Evolutionary conservation across 1,284 basidiomycete species (phyloP).

Genomic region (Anthracocystis panici-leucophaei): DNA sequence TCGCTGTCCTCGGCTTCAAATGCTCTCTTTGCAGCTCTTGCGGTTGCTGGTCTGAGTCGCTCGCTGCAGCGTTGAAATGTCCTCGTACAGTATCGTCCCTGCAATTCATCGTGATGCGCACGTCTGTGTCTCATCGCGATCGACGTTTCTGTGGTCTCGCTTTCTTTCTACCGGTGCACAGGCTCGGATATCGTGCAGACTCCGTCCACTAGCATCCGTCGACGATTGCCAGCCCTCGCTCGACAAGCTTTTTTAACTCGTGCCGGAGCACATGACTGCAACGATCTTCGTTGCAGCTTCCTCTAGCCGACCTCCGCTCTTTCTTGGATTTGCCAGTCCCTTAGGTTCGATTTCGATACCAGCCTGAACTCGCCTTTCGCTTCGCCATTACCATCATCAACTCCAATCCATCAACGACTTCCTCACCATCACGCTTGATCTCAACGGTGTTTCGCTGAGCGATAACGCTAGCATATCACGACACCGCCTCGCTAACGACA

Average conservation of each 20-base stretch:
- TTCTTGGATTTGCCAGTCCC: neutral
- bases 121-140: constrained; percentile 11
- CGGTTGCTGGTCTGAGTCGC: neutral
- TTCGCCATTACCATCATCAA: constrained; percentile 8
- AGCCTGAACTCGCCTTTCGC: neutral
- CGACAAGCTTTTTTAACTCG: neutral
- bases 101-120: constrained; percentile 13
- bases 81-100: constrained; percentile 9
- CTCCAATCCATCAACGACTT: constrained; percentile 1
- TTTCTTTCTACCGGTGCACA: constrained; percentile 1
- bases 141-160: constrained; percentile 17
- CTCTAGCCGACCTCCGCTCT: constrained; percentile 11
- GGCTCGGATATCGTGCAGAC: constrained; percentile 34
- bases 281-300: constrained; percentile 43
- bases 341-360: neutral
- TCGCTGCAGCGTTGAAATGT: constrained; percentile 5
- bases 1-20: constrained; percentile 26
- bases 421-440: constrained; percentile 2
- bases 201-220: neutral
- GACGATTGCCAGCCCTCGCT: neutral
- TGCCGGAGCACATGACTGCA: constrained; percentile 21
- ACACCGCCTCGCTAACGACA: neutral
- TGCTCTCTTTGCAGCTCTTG: constrained; percentile 15
- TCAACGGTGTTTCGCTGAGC: neutral
- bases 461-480: constrained; percentile 4